phyloP scores from a whole-genome alignment of 2,329 filamentous ascomycete species.

The Hymenoscyphus linearis region DNA sequence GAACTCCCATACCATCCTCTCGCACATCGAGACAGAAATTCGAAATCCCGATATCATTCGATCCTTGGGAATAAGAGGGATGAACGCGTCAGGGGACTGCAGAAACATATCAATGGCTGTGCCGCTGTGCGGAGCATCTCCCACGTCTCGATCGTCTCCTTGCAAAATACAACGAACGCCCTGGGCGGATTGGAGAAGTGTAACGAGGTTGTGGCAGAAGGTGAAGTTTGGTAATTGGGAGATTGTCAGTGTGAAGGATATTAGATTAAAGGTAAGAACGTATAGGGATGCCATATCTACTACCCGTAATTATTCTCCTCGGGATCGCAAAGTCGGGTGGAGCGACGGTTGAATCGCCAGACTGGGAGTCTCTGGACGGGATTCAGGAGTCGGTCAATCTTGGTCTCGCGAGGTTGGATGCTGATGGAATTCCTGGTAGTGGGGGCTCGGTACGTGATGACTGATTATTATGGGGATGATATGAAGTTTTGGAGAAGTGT shows the following conservation, averaged over 20 bases:
- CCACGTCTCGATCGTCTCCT: constrained; percentile 11
- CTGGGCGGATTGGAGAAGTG: constrained; percentile 10
- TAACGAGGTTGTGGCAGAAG: constrained; percentile 12
- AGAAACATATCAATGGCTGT: constrained; percentile 9
- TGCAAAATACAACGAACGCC: constrained; percentile 17
- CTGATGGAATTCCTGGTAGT: neutral
- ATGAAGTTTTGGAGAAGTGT: constrained; percentile 51
- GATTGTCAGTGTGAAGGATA: constrained; percentile 11
- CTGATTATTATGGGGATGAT: constrained; percentile 34
- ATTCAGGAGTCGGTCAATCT: constrained; percentile 12
- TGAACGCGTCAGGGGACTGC: constrained; percentile 10
- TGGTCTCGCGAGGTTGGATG: constrained; percentile 10
- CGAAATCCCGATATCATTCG: constrained; percentile 49
- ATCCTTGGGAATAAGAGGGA: constrained; percentile 38
- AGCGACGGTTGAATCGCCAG: constrained; percentile 14
- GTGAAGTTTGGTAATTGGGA: constrained; percentile 18
- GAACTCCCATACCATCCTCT: constrained; percentile 46
- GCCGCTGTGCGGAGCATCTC: constrained; percentile 10
- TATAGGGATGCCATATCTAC: constrained; percentile 15
- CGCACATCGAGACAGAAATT: constrained; percentile 49
- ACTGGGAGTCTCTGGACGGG: constrained; percentile 7
- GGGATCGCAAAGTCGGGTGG: constrained; percentile 13
- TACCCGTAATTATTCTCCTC: constrained; percentile 10
- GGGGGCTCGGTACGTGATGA: constrained; percentile 21
- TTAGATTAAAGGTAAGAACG: constrained; percentile 12